Evolutionary conservation across 495 filamentous ascomycete genomes (phyloP), one percentile per base, ranked within the genome.

Genomic region (Niebla homalea): DNA sequence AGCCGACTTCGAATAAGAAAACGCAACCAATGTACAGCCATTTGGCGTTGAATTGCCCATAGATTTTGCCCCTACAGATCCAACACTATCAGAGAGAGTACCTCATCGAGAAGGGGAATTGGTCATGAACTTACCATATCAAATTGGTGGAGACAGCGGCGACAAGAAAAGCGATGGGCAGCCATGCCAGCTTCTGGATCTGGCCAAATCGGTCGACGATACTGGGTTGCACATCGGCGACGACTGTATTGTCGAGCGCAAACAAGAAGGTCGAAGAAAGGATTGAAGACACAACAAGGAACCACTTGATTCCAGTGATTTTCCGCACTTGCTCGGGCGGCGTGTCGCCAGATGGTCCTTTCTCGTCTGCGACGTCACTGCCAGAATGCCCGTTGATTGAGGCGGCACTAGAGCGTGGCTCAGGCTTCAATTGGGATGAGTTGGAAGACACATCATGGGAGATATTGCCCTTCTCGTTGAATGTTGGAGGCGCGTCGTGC

Each of bases 241-340:
- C 76, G 21, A 83, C 77, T 42, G 78, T 83, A 32, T 75, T 77
- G 52, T 83, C 79, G 10, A 82, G 65, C 14, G 72, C 68, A 47
- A 73, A 80, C 0, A 80, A 61, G 49, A 82, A 77, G 11, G 61
- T 64, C 1, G 64, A 68, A 5, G 68, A 63, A 21, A 72, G 64
- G 36, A 80, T 59, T 14, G 38, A 16, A 43, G 26, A 35, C 11
- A 51, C 39, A 14, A 35, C 19, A 5, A 36, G 12, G 12, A 35
- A 19, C 49, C 49, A 51, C 36, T 22, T 45, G 48, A 50, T 40
- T 4, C 48, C 48, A 46, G 43, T 46, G 20, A 46, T 23, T 20
- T 46, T 22, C 18, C 43, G 43, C 20, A 48, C 46, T 36, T 49
- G 7, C 36, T 36, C 32, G 6, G 29, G 29, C 16, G 46, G 46